phyloP scores from a whole-genome alignment of 2,329 filamentous ascomycete species.

The Zymoseptoria pseudotritici region DNA sequence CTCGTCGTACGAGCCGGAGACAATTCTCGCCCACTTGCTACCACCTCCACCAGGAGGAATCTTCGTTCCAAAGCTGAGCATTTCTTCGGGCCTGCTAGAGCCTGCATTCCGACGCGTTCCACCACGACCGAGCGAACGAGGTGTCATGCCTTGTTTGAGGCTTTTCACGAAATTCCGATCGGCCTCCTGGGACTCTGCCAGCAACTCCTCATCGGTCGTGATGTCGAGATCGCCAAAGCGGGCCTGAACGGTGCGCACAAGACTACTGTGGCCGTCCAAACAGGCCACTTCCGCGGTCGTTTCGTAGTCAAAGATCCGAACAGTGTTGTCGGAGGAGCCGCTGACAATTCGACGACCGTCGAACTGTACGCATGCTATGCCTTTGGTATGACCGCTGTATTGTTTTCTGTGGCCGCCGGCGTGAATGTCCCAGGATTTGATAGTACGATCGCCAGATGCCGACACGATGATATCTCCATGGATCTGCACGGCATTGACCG shows the following conservation, averaged over 20 bases:
- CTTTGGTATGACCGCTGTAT: slow-evolving; percentile 81
- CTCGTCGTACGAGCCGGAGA: slow-evolving; percentile 94
- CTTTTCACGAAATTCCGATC: slow-evolving; percentile 66
- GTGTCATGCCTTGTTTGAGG: slow-evolving; percentile 37
- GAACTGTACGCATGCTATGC: slow-evolving; percentile 95
- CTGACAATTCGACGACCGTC: slow-evolving; percentile 90
- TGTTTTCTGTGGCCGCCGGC: slow-evolving; percentile 64
- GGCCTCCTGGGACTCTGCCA: slow-evolving; percentile 61
- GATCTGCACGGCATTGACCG: slow-evolving; percentile 94
- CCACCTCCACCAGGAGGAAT: slow-evolving; percentile 87
- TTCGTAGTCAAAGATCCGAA: slow-evolving; percentile 85
- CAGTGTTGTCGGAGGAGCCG: slow-evolving; percentile 90
- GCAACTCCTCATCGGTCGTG: slow-evolving; percentile 62
- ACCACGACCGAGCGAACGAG: slow-evolving; percentile 16
- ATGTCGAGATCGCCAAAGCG: slow-evolving; percentile 85
- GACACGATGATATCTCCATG: slow-evolving; percentile 81
- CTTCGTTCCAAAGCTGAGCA: slow-evolving; percentile 74
- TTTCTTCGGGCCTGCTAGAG: slow-evolving; percentile 65
- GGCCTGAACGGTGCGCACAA: slow-evolving; percentile 91
- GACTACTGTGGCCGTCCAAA: slow-evolving; percentile 68
- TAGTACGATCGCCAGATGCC: slow-evolving; percentile 84
- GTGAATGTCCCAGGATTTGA: slow-evolving; percentile 92
- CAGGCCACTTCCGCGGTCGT: slow-evolving; percentile 86
- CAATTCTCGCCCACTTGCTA: slow-evolving; percentile 83
- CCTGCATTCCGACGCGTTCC: slow-evolving; percentile 53